Percentiles rank a stretch among this genome's conserved stretches.
phyloP scores from a whole-genome alignment of 163 green algal species.

The Smithsoniella earleae region DNA sequence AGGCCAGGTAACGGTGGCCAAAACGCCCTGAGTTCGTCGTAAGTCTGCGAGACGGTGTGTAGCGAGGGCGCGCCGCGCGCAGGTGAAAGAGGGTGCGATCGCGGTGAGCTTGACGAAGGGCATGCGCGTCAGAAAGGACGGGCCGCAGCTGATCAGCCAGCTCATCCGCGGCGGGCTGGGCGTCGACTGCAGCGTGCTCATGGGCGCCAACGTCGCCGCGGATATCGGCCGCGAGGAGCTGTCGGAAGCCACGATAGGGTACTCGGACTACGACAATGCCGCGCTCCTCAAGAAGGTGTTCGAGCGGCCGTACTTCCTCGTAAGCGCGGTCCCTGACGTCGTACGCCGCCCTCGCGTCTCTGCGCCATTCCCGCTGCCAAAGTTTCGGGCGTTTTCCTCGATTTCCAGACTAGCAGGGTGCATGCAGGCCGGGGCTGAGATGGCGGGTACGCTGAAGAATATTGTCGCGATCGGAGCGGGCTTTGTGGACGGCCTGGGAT shows the following conservation, averaged over 20 bases:
- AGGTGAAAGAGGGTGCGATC: conserved; percentile 50
- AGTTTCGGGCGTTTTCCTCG: too few species aligned
- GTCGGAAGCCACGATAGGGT: conserved; percentile 60
- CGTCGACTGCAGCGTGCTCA: conserved; percentile 57
- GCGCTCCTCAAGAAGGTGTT: conserved; percentile 58
- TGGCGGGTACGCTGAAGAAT: conserved; percentile 79
- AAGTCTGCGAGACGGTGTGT: too few species aligned
- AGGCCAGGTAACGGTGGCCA: conserved; percentile 6
- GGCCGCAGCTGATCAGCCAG: conserved; percentile 65
- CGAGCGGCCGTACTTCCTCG: conserved; percentile 52
- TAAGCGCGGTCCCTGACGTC: conserved; percentile 52
- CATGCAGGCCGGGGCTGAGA: conserved; percentile 56
- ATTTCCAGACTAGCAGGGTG: too few species aligned
- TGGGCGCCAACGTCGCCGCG: conserved; percentile 70
- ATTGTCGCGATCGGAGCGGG: conserved; percentile 63
- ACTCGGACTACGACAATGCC: conserved; percentile 46
- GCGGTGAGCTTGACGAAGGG: conserved; percentile 68
- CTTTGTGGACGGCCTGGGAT: conserved; percentile 60
- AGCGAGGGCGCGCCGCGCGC: too few species aligned
- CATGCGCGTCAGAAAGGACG: conserved; percentile 63
- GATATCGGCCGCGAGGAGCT: conserved; percentile 50
- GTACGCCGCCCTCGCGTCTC: conserved; percentile 30
- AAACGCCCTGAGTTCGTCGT: too few species aligned
- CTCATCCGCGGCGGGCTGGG: conserved; percentile 39
- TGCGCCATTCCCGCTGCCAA: too few species aligned